Evolutionary conservation across 1,284 basidiomycete species (phyloP).

Genomic region (Heimioporus retisporus): DNA sequence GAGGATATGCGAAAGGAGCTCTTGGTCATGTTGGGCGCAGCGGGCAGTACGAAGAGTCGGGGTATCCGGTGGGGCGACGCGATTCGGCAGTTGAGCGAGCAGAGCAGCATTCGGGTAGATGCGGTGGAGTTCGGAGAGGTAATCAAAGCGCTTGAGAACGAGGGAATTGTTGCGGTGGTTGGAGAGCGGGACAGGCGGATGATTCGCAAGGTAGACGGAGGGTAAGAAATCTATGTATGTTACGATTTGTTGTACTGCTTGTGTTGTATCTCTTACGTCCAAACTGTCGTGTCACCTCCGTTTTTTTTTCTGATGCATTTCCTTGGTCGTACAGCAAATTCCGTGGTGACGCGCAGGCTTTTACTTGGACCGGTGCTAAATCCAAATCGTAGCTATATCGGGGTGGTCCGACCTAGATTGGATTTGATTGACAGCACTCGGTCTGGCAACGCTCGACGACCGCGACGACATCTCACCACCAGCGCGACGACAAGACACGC

Average conservation of each 20-base stretch:
- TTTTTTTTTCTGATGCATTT: neutral
- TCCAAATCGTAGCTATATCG: slow-evolving; percentile 33
- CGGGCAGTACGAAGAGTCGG: slow-evolving; percentile 59
- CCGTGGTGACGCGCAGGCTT: slow-evolving; percentile 6
- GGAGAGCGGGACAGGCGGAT: slow-evolving; percentile 89
- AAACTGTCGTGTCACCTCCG: neutral
- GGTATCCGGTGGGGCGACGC: slow-evolving; percentile 88
- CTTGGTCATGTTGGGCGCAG: slow-evolving; percentile 72
- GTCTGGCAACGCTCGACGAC: neutral
- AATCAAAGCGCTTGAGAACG: slow-evolving; percentile 81
- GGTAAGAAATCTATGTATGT: slow-evolving; percentile 17
- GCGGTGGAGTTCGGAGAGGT: slow-evolving; percentile 86
- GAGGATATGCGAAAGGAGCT: slow-evolving; percentile 90
- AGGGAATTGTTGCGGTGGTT: slow-evolving; percentile 86
- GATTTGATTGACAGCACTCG: too few species aligned
- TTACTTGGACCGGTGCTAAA: neutral
- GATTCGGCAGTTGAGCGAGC: slow-evolving; percentile 77
- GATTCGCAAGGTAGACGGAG: slow-evolving; percentile 69
- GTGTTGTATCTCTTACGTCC: too few species aligned
- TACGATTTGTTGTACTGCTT: slow-evolving; percentile 9
- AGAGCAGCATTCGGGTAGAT: slow-evolving; percentile 86
- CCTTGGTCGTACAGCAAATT: slow-evolving; percentile 11
- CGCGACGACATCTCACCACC: slow-evolving; percentile 26
- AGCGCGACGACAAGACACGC: slow-evolving; percentile 16
- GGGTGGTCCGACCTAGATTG: slow-evolving; percentile 14